Percentiles rank a stretch among this genome's conserved stretches.
phyloP scores from a whole-genome alignment of 2,329 filamentous ascomycete genomes.

The Phyllosticta paracitricarpa region DNA sequence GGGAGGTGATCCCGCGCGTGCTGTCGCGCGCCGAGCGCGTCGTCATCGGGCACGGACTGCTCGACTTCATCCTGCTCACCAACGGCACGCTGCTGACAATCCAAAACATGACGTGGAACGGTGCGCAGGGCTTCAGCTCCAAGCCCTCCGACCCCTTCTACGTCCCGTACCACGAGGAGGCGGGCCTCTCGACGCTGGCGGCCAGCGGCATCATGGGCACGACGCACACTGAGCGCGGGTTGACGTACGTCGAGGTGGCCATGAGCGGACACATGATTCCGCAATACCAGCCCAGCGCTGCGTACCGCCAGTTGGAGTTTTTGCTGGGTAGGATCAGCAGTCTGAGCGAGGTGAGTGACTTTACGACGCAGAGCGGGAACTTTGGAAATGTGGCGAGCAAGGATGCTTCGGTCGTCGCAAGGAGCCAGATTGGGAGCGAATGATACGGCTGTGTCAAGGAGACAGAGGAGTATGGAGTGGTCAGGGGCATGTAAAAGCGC shows the following conservation, averaged over 20 bases:
- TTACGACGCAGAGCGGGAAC: conserved; percentile 11
- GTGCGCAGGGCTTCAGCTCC: conserved; percentile 57
- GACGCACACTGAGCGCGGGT: conserved; percentile 60
- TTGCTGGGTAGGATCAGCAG: conserved; percentile 59
- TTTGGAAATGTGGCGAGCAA: conserved; percentile 5
- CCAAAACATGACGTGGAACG: conserved; percentile 76
- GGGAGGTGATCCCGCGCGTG: conserved; percentile 55
- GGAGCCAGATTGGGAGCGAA: background rate
- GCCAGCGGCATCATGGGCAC: conserved; percentile 60
- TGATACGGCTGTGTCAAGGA: background rate
- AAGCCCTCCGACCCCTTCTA: conserved; percentile 54
- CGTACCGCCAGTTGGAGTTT: conserved; percentile 65
- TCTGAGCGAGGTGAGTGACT: conserved; percentile 30
- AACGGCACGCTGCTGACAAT: conserved; percentile 63
- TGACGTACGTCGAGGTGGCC: conserved; percentile 60
- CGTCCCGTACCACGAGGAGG: conserved; percentile 50
- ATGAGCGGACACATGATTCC: conserved; percentile 58
- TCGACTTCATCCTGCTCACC: conserved; percentile 57
- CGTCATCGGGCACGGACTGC: conserved; percentile 60
- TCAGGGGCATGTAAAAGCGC: background rate
- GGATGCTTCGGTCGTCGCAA: background rate
- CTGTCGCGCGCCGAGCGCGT: conserved; percentile 63
- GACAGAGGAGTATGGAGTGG: conserved; percentile 2
- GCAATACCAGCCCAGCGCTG: conserved; percentile 57
- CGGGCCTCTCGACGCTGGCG: conserved; percentile 35